phyloP scores from a whole-genome alignment of 106 monocot genomes.

The Amphibolis antarctica region DNA sequence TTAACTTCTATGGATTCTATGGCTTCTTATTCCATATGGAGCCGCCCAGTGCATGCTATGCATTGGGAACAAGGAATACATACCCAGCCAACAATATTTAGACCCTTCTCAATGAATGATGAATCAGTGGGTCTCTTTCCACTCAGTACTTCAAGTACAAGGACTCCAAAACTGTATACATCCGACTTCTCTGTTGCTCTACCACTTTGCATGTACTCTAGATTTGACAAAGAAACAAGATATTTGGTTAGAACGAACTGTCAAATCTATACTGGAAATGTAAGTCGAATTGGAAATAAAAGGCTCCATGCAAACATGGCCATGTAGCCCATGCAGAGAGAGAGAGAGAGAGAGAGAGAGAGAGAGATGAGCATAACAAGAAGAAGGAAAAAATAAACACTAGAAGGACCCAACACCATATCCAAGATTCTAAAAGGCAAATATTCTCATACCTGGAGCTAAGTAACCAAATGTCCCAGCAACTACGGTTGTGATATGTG shows the following conservation, averaged over 20 bases:
- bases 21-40: too few relatives aligned
- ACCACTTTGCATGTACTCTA: constrained; percentile 99
- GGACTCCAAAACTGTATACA: constrained; percentile 95
- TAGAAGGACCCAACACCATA: too few relatives aligned
- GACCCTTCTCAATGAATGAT: constrained; percentile 89
- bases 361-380: too few relatives aligned
- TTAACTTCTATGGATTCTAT: too few relatives aligned
- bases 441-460: constrained; percentile 63
- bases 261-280: too few relatives aligned
- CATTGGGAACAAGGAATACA: background rate
- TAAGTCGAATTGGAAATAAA: too few relatives aligned
- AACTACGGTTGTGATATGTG: constrained; percentile 94
- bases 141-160: constrained; percentile 86
- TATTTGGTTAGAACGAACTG: background rate
- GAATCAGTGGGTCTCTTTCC: constrained; percentile 95
- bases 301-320: too few relatives aligned
- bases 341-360: too few relatives aligned
- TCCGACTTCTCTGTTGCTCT: constrained; percentile 95
- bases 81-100: constrained; percentile 99
- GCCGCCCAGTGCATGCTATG: background rate
- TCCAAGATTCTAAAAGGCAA: background rate
- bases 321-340: too few relatives aligned
- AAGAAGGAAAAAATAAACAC: too few relatives aligned
- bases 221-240: background rate
- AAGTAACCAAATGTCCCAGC: constrained; percentile 99